Conservation (phyloP, 2,329 filamentous ascomycete species). For the Alternaria angustiovoidea region DNA sequence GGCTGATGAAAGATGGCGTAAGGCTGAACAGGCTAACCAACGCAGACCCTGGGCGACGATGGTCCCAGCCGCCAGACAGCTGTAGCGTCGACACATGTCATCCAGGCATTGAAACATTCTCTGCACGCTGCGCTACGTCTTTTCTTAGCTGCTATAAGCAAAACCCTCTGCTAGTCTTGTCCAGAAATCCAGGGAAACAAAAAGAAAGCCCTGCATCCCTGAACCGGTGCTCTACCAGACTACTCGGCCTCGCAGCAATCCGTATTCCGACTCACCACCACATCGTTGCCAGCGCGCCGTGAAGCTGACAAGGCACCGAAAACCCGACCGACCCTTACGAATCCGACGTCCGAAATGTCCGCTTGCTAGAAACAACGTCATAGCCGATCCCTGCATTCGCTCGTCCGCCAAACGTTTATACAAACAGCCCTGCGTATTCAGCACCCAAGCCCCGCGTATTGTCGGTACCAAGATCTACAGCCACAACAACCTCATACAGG, state of each 20-base stretch:
- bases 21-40: slow-evolving; percentile 13
- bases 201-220: not conserved
- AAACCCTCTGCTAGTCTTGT: not conserved
- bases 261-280: slow-evolving; percentile 5
- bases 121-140: not conserved
- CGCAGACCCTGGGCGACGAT: slow-evolving; percentile 7
- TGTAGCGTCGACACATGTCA: slow-evolving; percentile 11
- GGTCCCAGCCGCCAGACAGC: slow-evolving; percentile 16
- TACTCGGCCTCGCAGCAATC: slow-evolving; percentile 4
- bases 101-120: not conserved
- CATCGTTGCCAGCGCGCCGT: not conserved
- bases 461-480: not conserved
- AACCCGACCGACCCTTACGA: not conserved
- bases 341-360: slow-evolving; percentile 10
- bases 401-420: slow-evolving; percentile 5
- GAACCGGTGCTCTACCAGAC: not conserved
- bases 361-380: not conserved
- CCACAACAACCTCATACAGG: not conserved
- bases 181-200: not conserved
- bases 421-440: slow-evolving; percentile 3
- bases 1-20: slow-evolving; percentile 18
- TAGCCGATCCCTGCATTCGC: slow-evolving; percentile 5
- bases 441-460: slow-evolving; percentile 15
- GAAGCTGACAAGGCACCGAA: slow-evolving; percentile 4
- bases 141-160: not conserved